Conservation (phyloP, 257 asterid genomes). For the Ballota nigra region DNA sequence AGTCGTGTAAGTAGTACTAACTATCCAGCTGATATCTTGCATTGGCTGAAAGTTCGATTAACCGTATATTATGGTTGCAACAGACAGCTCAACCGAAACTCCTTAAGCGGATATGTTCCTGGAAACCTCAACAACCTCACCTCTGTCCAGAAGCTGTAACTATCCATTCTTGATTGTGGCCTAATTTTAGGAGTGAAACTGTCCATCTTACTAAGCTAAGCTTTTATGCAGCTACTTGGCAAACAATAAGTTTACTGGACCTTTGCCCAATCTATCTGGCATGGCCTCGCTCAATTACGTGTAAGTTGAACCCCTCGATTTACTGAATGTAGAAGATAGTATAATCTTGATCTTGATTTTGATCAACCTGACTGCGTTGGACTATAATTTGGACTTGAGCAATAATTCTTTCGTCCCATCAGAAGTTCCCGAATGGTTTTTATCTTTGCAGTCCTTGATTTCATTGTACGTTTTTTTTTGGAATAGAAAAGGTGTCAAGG, state of each 20-base stretch:
- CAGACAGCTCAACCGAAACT: slow-evolving; percentile 77
- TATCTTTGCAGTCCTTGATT: slow-evolving; percentile 56
- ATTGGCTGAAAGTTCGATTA: neutral
- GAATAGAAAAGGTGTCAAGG: no score
- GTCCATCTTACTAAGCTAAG: slow-evolving; percentile 3
- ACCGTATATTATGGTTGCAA: slow-evolving; percentile 14
- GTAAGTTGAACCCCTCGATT: slow-evolving; percentile 40
- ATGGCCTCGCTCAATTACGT: slow-evolving; percentile 53
- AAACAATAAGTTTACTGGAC: slow-evolving; percentile 65
- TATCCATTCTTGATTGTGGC: neutral
- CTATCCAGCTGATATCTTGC: neutral
- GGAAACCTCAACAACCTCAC: slow-evolving; percentile 60
- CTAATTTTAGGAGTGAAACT: neutral
- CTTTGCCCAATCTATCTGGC: slow-evolving; percentile 70
- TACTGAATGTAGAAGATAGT: no score
- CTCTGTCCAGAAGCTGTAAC: slow-evolving; percentile 69
- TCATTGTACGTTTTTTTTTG: slow-evolving; percentile 58
- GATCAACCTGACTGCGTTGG: neutral
- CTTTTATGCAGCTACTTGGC: slow-evolving; percentile 61
- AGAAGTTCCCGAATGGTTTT: slow-evolving; percentile 57
- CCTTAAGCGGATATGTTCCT: slow-evolving; percentile 57
- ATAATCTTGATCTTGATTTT: neutral
- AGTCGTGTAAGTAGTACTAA: slow-evolving; percentile 65
- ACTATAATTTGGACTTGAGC: slow-evolving; percentile 60
- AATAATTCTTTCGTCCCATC: slow-evolving; percentile 59